Percentiles rank a stretch among this genome's conserved stretches.
These are phyloP conservation scores for Neodidymelliopsis sp. DNA, from an alignment of 2,329 filamentous ascomycete genomes.

Conservation along the genomic window DNA sequence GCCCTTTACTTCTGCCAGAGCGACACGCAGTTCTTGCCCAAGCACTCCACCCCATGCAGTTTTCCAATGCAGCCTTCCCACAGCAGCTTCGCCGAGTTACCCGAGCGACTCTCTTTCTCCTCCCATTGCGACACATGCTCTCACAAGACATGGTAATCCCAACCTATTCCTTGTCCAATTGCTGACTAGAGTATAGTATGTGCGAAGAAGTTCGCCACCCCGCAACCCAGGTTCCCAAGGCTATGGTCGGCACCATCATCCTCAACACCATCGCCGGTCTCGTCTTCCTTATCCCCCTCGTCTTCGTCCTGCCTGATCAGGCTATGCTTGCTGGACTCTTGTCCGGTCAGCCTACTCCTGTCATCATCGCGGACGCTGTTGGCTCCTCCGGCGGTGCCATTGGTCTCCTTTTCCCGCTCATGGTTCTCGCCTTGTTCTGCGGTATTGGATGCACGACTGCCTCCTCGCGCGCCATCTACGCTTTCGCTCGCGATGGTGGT, in stretches of 20 bases:
- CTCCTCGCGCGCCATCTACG: conserved; percentile 71
- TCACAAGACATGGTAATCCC: conserved; percentile 26
- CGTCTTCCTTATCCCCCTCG: conserved; percentile 71
- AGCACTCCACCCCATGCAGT: conserved; percentile 28
- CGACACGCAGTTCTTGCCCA: conserved; percentile 29
- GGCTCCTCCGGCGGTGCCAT: conserved; percentile 69
- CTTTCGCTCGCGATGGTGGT: conserved; percentile 74
- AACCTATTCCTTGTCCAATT: conserved; percentile 17
- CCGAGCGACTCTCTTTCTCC: conserved; percentile 21
- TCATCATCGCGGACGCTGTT: conserved; percentile 69
- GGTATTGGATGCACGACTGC: conserved; percentile 75
- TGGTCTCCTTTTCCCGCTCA: conserved; percentile 68
- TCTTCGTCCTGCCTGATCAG: conserved; percentile 73
- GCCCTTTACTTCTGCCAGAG: conserved; percentile 42
- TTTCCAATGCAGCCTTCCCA: conserved; percentile 27
- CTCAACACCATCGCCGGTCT: conserved; percentile 73
- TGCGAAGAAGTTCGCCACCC: conserved; percentile 75
- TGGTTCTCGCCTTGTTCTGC: conserved; percentile 71
- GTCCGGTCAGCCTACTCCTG: conserved; percentile 68
- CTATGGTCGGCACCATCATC: conserved; percentile 72
- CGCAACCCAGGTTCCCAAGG: conserved; percentile 73
- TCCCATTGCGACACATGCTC: conserved; percentile 28
- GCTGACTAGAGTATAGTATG: conserved; percentile 62
- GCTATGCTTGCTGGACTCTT: conserved; percentile 60
- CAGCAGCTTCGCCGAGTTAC: conserved; percentile 22